Conservation (phyloP, 345 rosid species). For the Eutrema japonicum region DNA sequence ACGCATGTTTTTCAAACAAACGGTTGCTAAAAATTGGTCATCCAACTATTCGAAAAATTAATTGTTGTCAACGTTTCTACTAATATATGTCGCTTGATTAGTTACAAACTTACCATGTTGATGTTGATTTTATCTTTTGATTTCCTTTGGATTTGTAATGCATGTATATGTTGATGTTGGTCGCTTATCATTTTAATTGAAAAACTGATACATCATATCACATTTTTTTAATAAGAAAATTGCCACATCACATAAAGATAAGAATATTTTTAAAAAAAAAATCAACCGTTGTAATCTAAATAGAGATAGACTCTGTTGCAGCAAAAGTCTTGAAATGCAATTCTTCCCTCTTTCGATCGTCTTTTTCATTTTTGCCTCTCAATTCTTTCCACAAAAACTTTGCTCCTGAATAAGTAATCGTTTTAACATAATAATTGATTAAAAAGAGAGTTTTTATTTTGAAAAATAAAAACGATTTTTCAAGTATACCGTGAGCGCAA, state of each 20-base stretch:
- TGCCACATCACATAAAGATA: not conserved
- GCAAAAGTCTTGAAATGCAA: constrained; percentile 8
- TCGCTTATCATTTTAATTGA: not conserved
- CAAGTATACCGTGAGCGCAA: constrained; percentile 11
- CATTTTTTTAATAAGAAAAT: no score
- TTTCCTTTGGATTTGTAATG: no score
- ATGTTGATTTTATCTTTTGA: no score
- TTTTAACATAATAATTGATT: not conserved
- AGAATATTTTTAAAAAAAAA: not conserved
- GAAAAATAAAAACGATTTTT: not conserved
- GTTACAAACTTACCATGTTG: no score
- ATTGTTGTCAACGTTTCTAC: no score
- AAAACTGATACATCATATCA: not conserved
- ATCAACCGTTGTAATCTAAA: constrained; percentile 8
- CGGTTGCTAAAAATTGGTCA: no score
- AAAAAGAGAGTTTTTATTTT: not conserved
- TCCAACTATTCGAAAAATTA: no score
- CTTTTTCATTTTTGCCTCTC: not conserved
- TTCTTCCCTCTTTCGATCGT: not conserved
- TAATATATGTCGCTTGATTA: no score
- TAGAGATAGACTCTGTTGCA: constrained; percentile 7
- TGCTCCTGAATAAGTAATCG: not conserved
- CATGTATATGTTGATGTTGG: no score
- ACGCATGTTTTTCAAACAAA: no score
- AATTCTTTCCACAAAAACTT: constrained; percentile 9